Base-by-base conservation (phyloP, 192 early-diverging fungal species). In the Coemansia aciculifera region DNA sequence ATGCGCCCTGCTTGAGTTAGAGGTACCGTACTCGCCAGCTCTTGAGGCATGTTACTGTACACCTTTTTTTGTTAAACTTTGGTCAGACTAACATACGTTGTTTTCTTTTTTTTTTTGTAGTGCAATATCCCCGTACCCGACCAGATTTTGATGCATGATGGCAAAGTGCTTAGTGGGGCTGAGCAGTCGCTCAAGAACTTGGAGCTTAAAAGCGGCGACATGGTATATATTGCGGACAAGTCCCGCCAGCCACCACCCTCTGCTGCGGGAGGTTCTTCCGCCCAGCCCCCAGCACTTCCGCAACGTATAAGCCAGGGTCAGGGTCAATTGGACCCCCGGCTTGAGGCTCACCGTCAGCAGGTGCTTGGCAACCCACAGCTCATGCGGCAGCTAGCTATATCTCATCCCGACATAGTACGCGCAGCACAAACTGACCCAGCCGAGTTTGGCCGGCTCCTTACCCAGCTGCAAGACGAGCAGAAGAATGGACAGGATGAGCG, bases 1-100 rank as follows among this genome's bases (percentile, higher is more conserved):
- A 34, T 85, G 87, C 64, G 94, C 92, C 24, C 84, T 98, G 24
- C 84, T 94, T n/a, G 94, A 96, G 77, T 87, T 83, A n/a, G 92
- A 95, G 78, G 87, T 89, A 84, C 69, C 36, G 51, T 39, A 7
- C 34, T 5, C 8, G 12, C 8, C 4, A 37, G 12, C 59, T 12
- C 29, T 31, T 54, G 51, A 27, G 13, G 27, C 65, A 52, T 24
- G 61, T 19, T 37, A 17, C 5, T 1, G 54, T 17, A 8, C 5
- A 8, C 6, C 8, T 24, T 34, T 19, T 37, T 59, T 6, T 9
- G 34, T 37, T 66, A 43, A 44, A n/a, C 52, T 44, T 42, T 42
- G 39, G 11, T 4, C 39, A 11, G 39, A 17, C 39, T 42, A 42
- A 42, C 39, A 15, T 42, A 5, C 12, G 8, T 15, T 2, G n/a